Evolutionary conservation across 768 basidiomycete species (phyloP).

Genomic region (Hericium alpestre): DNA sequence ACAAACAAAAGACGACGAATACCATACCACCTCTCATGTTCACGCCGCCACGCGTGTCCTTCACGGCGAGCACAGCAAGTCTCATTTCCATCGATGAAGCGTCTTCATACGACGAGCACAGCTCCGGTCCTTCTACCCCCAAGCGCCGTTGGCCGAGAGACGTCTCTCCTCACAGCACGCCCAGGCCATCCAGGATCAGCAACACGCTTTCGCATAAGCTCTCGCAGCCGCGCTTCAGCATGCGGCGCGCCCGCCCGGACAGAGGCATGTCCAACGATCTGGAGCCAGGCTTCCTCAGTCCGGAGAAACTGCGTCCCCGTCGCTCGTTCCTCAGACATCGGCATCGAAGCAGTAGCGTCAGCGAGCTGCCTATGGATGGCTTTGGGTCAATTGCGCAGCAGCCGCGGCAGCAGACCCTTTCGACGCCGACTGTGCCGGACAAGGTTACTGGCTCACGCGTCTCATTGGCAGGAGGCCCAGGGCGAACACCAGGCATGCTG

Average conservation of each 20-base stretch:
- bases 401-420: not conserved
- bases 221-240: not conserved
- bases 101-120: not conserved
- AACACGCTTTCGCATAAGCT: not conserved
- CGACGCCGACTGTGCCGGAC: not conserved
- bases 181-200: not conserved
- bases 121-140: not conserved
- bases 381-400: not conserved
- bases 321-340: not conserved
- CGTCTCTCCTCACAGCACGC: not conserved
- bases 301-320: not conserved
- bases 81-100: not conserved
- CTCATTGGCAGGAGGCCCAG: not conserved
- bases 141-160: not conserved
- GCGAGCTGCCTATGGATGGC: not conserved
- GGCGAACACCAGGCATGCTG: not conserved
- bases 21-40: not conserved
- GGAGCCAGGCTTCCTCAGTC: not conserved
- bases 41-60: not conserved
- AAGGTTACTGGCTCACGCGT: not conserved
- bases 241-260: not conserved
- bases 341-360: not conserved
- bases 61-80: not conserved
- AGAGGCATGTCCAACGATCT: not conserved
- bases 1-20: not conserved